phyloP scores from a whole-genome alignment of 2,329 filamentous ascomycete genomes.

The Diaporthe sp. region DNA sequence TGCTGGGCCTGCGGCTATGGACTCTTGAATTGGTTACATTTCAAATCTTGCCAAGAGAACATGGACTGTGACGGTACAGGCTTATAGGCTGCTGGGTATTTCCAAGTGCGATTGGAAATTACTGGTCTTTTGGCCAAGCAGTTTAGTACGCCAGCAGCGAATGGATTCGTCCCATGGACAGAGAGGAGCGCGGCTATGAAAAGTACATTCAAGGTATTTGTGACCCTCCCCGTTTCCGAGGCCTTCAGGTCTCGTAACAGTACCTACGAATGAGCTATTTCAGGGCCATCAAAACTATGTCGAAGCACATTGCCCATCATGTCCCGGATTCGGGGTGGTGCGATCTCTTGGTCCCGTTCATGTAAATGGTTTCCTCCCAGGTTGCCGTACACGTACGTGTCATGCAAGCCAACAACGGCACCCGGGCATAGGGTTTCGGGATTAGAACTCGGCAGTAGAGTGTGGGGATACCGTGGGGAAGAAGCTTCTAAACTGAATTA shows the following conservation, averaged over 20 bases:
- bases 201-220: background rate
- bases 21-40: background rate
- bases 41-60: background rate
- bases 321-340: background rate
- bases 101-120: too few relatives aligned
- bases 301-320: background rate
- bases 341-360: background rate
- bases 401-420: background rate
- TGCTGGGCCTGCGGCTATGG: too few relatives aligned
- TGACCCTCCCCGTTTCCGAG: background rate
- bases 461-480: conserved; percentile 2
- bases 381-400: too few relatives aligned
- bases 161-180: too few relatives aligned
- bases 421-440: background rate
- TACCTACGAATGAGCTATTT: rapidly evolving
- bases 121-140: too few relatives aligned
- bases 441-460: background rate
- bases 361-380: background rate
- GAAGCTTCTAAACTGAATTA: background rate
- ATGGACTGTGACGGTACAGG: too few relatives aligned
- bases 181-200: too few relatives aligned
- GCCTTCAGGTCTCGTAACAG: background rate
- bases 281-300: background rate
- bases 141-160: too few relatives aligned
- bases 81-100: too few relatives aligned